Evolutionary conservation across 768 basidiomycete species (phyloP), one percentile per base, ranked within the genome.

Genomic region (Lactarius sp.): DNA sequence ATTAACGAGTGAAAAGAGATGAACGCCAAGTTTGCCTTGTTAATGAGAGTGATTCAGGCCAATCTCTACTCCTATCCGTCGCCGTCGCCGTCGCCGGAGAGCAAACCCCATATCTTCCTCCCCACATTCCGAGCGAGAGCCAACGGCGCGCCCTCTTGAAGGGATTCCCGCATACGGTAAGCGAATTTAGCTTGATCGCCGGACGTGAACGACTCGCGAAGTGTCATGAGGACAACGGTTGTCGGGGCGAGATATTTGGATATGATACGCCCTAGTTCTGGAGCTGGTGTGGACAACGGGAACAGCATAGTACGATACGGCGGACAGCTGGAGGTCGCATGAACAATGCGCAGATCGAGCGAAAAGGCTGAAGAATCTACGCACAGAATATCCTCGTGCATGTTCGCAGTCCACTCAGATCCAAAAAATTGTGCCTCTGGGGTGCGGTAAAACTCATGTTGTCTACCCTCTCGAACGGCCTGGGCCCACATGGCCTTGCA

Each of bases 141-240:
- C 51, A 73, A 83, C 0, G 89, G 89, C 58, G 89, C 85, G 13
- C 78, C 77, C 1, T 83, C 81, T 74, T 76, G 78, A 18, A 86
- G 82, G 70, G 86, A 89, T 70, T 86, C 83, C 81, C 83, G 84
- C 16, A 85, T 73, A 4, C 83, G 82, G 36, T 69, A 69, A 3
- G 80, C 84, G 70, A 91, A 83, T 67, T 83, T 75, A 54, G 70
- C 76, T 64, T 86, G 83, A 62, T 82, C 81, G 12, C 88, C 88
- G 0, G 81, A 82, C 16, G 75, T 70, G 16, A 88, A 64, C 61
- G 80, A 87, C 44, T 82, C 80, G 37, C 73, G 79, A 27, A 85
- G 73, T 27, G 86, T 80, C 13, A 72, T 72, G 10, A 90, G 70
- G 18, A 80, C 79, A 56, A 77, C 80, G 57, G 75, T 68, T 0